phyloP scores from a whole-genome alignment of 2,329 filamentous ascomycete species.

The Penicillium aurantiogriseum region DNA sequence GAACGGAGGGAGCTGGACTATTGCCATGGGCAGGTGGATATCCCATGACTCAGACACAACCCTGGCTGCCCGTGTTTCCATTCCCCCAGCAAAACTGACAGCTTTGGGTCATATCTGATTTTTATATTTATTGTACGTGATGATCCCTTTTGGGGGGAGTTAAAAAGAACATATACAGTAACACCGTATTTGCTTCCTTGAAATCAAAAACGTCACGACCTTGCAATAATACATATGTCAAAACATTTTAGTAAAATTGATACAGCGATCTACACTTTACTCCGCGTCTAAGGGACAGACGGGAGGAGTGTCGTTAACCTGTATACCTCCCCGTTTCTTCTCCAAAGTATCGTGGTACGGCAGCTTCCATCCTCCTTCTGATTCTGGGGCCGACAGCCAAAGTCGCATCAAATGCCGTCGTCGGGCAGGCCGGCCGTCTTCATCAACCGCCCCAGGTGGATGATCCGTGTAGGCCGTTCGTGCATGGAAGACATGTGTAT shows the following conservation, averaged over 20 bases:
- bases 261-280: not conserved
- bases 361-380: conserved; percentile 29
- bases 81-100: conserved; percentile 19
- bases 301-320: conserved; percentile 28
- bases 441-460: conserved; percentile 23
- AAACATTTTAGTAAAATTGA: not conserved
- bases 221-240: not conserved
- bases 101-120: too few species aligned
- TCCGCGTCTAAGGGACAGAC: conserved; percentile 29
- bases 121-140: too few species aligned
- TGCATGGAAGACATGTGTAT: conserved; percentile 30
- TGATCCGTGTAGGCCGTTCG: conserved; percentile 30
- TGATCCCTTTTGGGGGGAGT: too few species aligned
- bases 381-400: conserved; percentile 27
- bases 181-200: not conserved
- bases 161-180: too few species aligned
- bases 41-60: conserved; percentile 15
- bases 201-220: not conserved
- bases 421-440: conserved; percentile 19
- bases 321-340: conserved; percentile 31
- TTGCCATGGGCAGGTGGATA: conserved; percentile 25
- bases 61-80: conserved; percentile 23
- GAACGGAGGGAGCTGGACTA: conserved; percentile 20
- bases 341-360: conserved; percentile 27
- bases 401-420: conserved; percentile 30